phyloP scores from a whole-genome alignment of 139 green algal genomes.

The Marvania coccoides region DNA sequence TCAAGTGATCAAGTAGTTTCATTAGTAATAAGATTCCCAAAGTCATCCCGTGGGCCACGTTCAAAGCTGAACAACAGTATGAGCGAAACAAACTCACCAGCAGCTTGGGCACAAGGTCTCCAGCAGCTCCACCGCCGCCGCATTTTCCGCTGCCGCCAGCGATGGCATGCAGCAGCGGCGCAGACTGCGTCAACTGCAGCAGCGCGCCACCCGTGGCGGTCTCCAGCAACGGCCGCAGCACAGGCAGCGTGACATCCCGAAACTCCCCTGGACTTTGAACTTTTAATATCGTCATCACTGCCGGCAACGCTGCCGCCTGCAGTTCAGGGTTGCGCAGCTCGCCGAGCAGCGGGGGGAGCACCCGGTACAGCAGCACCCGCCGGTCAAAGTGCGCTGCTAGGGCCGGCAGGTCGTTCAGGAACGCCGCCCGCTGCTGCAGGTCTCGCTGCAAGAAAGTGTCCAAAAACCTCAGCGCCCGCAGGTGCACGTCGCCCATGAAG shows the following conservation, averaged over 20 bases:
- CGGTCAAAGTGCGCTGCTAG: conserved; percentile 61
- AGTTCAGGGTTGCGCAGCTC: conserved; percentile 45
- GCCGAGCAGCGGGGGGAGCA: conserved; percentile 34
- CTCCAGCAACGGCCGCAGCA: conserved; percentile 30
- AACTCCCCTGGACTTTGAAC: conserved; percentile 32
- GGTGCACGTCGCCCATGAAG: conserved; percentile 34
- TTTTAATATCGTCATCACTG: conserved; percentile 49
- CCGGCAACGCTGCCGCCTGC: conserved; percentile 45
- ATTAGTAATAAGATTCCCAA: no score
- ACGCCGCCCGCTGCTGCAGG: conserved; percentile 55
- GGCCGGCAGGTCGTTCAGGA: conserved; percentile 56
- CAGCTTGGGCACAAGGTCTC: conserved; percentile 42
- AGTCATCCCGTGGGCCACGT: no score
- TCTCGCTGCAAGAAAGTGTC: conserved; percentile 73
- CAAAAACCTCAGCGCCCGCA: conserved; percentile 52
- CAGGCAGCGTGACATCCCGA: conserved; percentile 33
- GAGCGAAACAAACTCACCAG: conserved; percentile 7
- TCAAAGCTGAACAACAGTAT: not conserved
- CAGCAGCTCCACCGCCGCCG: no score
- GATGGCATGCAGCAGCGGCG: conserved; percentile 16
- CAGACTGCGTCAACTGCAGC: conserved; percentile 33
- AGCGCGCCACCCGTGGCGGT: conserved; percentile 42
- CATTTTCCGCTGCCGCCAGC: conserved; percentile 8
- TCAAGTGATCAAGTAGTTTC: not conserved
- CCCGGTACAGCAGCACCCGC: conserved; percentile 54